Evolutionary conservation across 2,329 filamentous ascomycete species (phyloP).

Genomic region (Apiospora marii): DNA sequence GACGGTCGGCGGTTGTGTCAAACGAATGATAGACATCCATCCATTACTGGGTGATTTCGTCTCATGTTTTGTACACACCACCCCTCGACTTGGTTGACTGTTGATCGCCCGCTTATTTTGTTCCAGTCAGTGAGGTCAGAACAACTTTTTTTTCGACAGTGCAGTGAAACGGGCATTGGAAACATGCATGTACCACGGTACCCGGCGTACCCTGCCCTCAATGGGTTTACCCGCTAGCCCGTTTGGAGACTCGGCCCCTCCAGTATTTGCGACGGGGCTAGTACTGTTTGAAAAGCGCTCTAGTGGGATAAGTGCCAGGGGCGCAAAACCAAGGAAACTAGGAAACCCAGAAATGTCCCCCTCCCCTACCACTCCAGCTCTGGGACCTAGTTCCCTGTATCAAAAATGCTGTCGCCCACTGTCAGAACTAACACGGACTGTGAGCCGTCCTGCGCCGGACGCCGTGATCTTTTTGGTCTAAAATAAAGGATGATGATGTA

Average conservation of each 20-base stretch:
- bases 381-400: slow-evolving; percentile 4
- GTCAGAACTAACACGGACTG: slow-evolving; percentile 9
- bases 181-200: slow-evolving; percentile 20
- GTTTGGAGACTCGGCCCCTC: slow-evolving; percentile 8
- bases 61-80: slow-evolving; percentile 13
- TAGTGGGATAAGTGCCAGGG: slow-evolving; percentile 19
- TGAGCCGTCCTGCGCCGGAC: slow-evolving; percentile 6
- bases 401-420: slow-evolving; percentile 14
- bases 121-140: slow-evolving; percentile 15
- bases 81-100: slow-evolving; percentile 4
- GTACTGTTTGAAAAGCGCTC: slow-evolving; percentile 19
- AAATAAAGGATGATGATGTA: background rate
- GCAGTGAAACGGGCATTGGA: slow-evolving; percentile 20
- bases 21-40: slow-evolving; percentile 20
- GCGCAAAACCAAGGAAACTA: slow-evolving; percentile 19
- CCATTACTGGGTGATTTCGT: background rate
- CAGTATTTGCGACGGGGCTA: slow-evolving; percentile 16
- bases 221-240: background rate
- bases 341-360: slow-evolving; percentile 7
- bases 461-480: background rate
- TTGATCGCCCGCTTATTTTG: slow-evolving; percentile 18
- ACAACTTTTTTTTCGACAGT: slow-evolving; percentile 20
- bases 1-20: slow-evolving; percentile 13
- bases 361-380: background rate
- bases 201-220: background rate